Base-by-base conservation (phyloP, 164 flowering plant species). In the Santalum album region DNA sequence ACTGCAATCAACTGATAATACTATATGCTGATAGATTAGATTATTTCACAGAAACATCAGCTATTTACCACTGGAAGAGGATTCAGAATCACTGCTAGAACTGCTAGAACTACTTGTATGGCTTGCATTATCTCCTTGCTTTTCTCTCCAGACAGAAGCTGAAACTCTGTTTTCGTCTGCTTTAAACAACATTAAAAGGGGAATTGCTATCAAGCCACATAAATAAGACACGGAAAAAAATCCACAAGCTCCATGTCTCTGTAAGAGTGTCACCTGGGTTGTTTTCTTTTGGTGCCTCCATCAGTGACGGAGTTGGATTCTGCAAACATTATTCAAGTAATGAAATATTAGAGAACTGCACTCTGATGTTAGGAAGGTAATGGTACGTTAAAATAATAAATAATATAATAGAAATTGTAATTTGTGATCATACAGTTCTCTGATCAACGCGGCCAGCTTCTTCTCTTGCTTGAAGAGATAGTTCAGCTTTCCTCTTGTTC, bases 401-500 rank as follows among this genome's bases (percentile, higher is more conserved):
- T 22, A 24, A 10, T 36, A 22, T 4, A 4, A 4, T 17, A 5
- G 10, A 53, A 16, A 39, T 24, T 17, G 26, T 21, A 34, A 53
- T 26, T 47, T 22, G 27, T 17, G 12, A 42, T 35, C 72, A 65
- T 56, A 79, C 84, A 51, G 12, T 52, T 48, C 54, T 54, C 29
- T 40, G 60, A 29, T 26, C 57, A 47, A 32, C 46, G 39, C 61
- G 68, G 49, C 25, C 65, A 49, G 72, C 58, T 57, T 58, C 74
- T 21, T 54, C 65, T 54, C 63, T 68, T 11, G 69, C 69, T 62
- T 71, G 80, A 40, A 51, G 53, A 35, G 77, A 75, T 50, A 70
- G 54, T 58, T 80, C 92, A 35, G 76, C 78, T 56, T 74, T 80
- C 54, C 79, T 71, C 65, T 72, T 75, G 60, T 73, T 58, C 72